Percentiles rank a stretch among this genome's conserved stretches.
Evolutionary conservation across 169 alveolate species (phyloP).

Genomic region (Plasmodium coatneyi): DNA sequence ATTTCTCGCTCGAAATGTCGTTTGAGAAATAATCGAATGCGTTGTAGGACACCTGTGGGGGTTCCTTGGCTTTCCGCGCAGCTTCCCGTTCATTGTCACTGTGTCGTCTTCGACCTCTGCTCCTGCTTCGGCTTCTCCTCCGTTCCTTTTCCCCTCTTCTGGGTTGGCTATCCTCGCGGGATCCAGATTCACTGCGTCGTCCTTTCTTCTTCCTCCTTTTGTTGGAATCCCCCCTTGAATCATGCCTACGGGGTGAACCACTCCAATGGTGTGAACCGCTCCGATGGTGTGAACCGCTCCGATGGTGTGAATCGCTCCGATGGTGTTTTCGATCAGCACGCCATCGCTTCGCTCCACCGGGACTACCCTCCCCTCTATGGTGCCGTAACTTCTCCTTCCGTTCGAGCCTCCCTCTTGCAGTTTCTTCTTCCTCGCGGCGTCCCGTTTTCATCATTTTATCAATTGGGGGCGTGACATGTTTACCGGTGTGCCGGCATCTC

Average conservation of each 20-base stretch:
- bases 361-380: background rate
- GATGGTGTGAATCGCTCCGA: background rate
- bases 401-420: background rate
- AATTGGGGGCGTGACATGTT: background rate
- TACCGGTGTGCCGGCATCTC: background rate
- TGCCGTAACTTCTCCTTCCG: background rate
- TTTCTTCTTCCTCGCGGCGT: background rate
- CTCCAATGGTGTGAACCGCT: background rate
- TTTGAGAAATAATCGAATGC: slow-evolving; percentile 38
- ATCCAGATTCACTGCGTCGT: background rate
- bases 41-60: slow-evolving; percentile 25
- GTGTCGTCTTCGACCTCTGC: background rate
- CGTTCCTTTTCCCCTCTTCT: background rate
- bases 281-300: too few relatives aligned
- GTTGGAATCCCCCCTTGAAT: background rate
- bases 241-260: background rate
- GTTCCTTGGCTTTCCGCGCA: background rate
- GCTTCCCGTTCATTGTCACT: background rate
- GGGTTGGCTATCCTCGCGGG: background rate
- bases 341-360: background rate
- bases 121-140: background rate
- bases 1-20: background rate
- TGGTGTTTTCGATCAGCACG: background rate
- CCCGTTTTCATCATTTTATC: background rate
- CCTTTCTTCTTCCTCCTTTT: background rate